Evolutionary conservation across 129 eudicot species (phyloP).

Genomic region (Flaveria brownii): DNA sequence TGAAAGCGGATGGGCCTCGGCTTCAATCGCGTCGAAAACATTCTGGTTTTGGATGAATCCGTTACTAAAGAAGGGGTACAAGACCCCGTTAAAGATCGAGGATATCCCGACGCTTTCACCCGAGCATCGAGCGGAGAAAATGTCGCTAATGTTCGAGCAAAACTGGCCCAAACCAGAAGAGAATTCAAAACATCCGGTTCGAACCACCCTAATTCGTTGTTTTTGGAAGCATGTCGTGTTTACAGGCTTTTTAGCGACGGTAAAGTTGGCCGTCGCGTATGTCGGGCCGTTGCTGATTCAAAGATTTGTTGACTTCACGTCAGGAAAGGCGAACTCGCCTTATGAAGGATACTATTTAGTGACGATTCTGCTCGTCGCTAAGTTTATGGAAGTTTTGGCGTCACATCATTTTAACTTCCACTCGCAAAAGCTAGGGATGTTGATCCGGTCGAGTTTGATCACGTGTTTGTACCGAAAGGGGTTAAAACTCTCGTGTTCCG

Average conservation of each 20-base stretch:
- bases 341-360: slow-evolving; percentile 61
- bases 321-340: slow-evolving; percentile 40
- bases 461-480: slow-evolving; percentile 57
- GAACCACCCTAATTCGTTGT: slow-evolving; percentile 49
- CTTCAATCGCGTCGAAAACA: slow-evolving; percentile 52
- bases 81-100: slow-evolving; percentile 45
- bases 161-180: slow-evolving; percentile 64
- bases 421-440: slow-evolving; percentile 63
- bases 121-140: slow-evolving; percentile 48
- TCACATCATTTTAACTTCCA: slow-evolving; percentile 63
- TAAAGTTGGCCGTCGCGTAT: slow-evolving; percentile 47
- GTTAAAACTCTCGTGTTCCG: slow-evolving; percentile 51
- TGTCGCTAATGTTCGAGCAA: slow-evolving; percentile 48
- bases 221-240: slow-evolving; percentile 58
- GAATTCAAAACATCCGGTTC: slow-evolving; percentile 48
- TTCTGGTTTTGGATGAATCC: slow-evolving; percentile 65
- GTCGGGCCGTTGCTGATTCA: slow-evolving; percentile 67
- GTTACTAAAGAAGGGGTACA: slow-evolving; percentile 52
- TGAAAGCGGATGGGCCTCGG: slow-evolving; percentile 61
- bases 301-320: slow-evolving; percentile 50
- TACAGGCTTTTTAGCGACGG: slow-evolving; percentile 47
- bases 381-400: slow-evolving; percentile 54
- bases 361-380: slow-evolving; percentile 39
- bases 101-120: slow-evolving; percentile 66
- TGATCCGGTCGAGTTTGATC: slow-evolving; percentile 49